Percentiles rank a stretch among this genome's conserved stretches.
These are phyloP conservation scores for Komagataella pastoris DNA, from an alignment of 805 yeast genomes.

Conservation along the genomic window DNA sequence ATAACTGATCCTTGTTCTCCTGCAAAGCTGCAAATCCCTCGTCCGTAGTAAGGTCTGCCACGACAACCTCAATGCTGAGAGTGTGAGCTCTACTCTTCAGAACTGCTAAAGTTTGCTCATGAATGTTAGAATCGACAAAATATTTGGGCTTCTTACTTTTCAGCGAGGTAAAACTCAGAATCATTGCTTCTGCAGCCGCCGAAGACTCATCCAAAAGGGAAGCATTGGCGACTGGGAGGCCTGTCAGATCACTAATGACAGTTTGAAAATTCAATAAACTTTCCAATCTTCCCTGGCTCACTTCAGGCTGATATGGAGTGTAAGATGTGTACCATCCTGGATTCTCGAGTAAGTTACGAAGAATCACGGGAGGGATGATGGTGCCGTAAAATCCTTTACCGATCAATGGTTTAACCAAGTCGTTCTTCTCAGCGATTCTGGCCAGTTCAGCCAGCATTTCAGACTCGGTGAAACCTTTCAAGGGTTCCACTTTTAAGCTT, in stretches of 20 bases:
- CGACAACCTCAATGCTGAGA: slow-evolving; percentile 47
- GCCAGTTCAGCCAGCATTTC: slow-evolving; percentile 62
- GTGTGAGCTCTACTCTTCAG: slow-evolving; percentile 68
- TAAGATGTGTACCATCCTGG: slow-evolving; percentile 99
- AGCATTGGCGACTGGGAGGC: slow-evolving; percentile 89
- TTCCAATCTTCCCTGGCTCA: slow-evolving; percentile 92
- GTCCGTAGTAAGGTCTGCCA: slow-evolving; percentile 37
- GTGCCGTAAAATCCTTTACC: slow-evolving; percentile 96
- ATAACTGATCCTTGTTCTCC: slow-evolving; percentile 24
- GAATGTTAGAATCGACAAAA: slow-evolving; percentile 64
- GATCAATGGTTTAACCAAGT: slow-evolving; percentile 59
- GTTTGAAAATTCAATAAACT: slow-evolving; percentile 87
- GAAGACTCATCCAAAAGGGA: slow-evolving; percentile 93
- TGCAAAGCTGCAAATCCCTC: slow-evolving; percentile 22
- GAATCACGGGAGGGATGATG: slow-evolving; percentile 79
- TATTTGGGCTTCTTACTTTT: slow-evolving; percentile 57
- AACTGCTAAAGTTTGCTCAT: slow-evolving; percentile 79
- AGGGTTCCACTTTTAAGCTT: slow-evolving; percentile 53
- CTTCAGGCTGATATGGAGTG: slow-evolving; percentile 97
- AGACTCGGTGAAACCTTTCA: slow-evolving; percentile 66
- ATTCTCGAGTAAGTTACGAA: slow-evolving; percentile 79
- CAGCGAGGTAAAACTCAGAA: slow-evolving; percentile 54
- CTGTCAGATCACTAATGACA: slow-evolving; percentile 80
- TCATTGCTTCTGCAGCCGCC: slow-evolving; percentile 96
- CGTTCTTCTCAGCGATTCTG: slow-evolving; percentile 63